Conservation (phyloP, 768 basidiomycete genomes). For the Boletus sensibilis region DNA sequence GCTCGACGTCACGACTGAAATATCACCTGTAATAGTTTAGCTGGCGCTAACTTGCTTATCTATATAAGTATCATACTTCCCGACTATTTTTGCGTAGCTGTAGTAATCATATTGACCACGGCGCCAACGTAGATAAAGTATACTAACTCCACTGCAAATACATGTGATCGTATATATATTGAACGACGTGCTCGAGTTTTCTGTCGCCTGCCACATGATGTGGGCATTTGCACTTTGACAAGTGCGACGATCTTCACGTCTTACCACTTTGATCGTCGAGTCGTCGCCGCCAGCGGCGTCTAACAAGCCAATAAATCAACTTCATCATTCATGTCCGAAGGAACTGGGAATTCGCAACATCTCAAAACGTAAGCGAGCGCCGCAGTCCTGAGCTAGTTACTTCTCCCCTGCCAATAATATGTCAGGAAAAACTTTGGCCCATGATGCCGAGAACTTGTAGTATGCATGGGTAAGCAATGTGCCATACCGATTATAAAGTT, state of each 20-base stretch:
- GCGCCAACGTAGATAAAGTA: conserved; percentile 23
- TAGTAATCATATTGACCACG: conserved; percentile 1
- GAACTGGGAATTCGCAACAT: background rate
- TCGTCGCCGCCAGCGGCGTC: conserved; percentile 6
- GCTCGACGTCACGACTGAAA: conserved; percentile 6
- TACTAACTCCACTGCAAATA: conserved; percentile 3
- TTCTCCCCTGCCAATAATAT: too few relatives aligned
- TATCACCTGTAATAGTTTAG: conserved; percentile 7
- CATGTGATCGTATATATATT: background rate
- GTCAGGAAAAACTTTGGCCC: background rate
- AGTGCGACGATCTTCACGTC: conserved; percentile 17
- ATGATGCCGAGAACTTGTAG: background rate
- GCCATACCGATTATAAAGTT: background rate
- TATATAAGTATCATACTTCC: conserved; percentile 23
- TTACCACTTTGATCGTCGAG: conserved; percentile 16
- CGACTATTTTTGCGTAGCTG: conserved; percentile 15
- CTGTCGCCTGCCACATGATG: background rate
- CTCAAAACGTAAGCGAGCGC: conserved; percentile 12
- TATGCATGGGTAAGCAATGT: background rate
- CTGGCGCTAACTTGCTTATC: conserved; percentile 22
- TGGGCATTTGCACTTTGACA: background rate
- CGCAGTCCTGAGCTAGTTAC: background rate
- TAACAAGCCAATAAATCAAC: conserved; percentile 9
- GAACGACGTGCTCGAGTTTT: background rate
- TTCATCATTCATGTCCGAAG: conserved; percentile 27